Percentiles rank a stretch among this genome's conserved stretches.
Conservation (phyloP, 2,329 filamentous ascomycete genomes). For the Clarireedia paspali region DNA sequence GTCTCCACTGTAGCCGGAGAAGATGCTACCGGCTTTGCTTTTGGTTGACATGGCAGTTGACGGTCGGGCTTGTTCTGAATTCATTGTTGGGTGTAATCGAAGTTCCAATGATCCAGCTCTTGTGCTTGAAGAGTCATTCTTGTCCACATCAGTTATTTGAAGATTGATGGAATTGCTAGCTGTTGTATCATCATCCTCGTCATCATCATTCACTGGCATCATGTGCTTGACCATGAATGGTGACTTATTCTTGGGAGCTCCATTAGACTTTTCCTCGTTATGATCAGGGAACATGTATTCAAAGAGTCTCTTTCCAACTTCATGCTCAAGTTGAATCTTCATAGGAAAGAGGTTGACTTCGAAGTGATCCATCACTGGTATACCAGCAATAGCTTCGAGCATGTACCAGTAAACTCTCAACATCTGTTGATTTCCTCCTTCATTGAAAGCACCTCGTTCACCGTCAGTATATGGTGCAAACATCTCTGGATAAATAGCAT, state of each 20-base stretch:
- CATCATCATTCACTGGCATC: conserved; percentile 31
- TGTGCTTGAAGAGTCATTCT: conserved; percentile 45
- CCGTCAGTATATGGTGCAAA: conserved; percentile 80
- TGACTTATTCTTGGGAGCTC: conserved; percentile 47
- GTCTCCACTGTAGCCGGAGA: conserved; percentile 24
- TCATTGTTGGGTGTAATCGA: conserved; percentile 75
- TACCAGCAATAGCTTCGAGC: conserved; percentile 95
- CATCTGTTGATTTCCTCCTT: conserved; percentile 68
- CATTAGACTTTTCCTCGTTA: conserved; percentile 30
- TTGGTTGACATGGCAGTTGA: conserved; percentile 18
- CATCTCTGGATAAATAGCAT: conserved; percentile 94
- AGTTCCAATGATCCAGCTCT: conserved; percentile 71
- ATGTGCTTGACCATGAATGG: conserved; percentile 52
- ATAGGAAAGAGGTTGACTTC: conserved; percentile 90
- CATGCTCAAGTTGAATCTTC: conserved; percentile 86
- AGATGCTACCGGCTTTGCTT: conserved; percentile 20
- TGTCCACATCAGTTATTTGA: conserved; percentile 31
- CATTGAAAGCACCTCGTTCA: conserved; percentile 43
- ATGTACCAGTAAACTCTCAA: conserved; percentile 95
- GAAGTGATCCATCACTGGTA: conserved; percentile 94
- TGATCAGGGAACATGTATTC: conserved; percentile 95
- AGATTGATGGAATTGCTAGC: conserved; percentile 20
- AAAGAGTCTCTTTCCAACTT: conserved; percentile 87
- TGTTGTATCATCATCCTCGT: conserved; percentile 29
- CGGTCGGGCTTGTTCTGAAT: conserved; percentile 37